Evolutionary conservation across 23 red algal genomes (phyloP).

Genomic region (Gracilaria caudata): DNA sequence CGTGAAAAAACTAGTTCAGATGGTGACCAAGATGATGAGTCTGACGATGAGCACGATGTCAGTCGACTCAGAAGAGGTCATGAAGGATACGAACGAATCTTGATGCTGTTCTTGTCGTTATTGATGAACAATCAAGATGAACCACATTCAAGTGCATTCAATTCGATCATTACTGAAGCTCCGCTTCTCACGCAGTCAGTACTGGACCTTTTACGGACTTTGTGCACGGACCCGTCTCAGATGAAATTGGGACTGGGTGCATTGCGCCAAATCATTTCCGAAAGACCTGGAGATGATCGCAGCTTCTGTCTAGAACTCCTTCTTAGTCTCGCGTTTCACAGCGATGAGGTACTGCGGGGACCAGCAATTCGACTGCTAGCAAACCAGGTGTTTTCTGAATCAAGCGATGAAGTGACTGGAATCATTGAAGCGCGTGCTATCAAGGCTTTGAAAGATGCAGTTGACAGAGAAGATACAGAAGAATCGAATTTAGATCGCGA

Average conservation of each 20-base stretch:
- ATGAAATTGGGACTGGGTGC: conserved; percentile 61
- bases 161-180: conserved; percentile 38
- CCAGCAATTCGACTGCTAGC: conserved; percentile 75
- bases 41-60: conserved; percentile 3
- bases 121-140: background rate
- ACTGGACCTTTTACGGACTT: conserved; percentile 33
- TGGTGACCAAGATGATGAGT: background rate
- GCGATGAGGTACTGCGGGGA: conserved; percentile 62
- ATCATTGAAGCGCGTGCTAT: conserved; percentile 60
- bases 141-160: background rate
- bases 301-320: conserved; percentile 35
- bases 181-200: conserved; percentile 57
- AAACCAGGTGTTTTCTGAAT: conserved; percentile 59
- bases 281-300: conserved; percentile 71
- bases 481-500: conserved; percentile 23
- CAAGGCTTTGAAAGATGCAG: conserved; percentile 22
- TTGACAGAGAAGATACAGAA: conserved; percentile 1
- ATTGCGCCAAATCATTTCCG: conserved; percentile 50
- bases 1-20: background rate
- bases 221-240: conserved; percentile 54
- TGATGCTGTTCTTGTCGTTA: background rate
- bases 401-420: conserved; percentile 34
- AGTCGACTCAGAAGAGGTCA: conserved; percentile 8
- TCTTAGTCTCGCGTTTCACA: conserved; percentile 44
- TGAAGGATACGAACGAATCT: conserved; percentile 27